These are phyloP conservation scores for Balakata baccata DNA, from an alignment of 345 rosid species.

Conservation along the genomic window DNA sequence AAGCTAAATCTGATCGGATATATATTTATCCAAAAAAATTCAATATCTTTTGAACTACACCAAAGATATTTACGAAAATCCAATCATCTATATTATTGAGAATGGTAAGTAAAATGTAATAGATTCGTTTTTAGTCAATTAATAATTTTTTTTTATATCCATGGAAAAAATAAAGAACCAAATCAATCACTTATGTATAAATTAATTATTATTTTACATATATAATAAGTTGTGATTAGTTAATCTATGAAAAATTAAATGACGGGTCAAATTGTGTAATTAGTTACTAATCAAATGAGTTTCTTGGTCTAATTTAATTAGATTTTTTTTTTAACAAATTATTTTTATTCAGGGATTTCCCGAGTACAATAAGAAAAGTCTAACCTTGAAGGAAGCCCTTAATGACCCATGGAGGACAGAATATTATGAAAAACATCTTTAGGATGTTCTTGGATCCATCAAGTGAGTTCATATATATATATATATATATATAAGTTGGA, in stretches of 20 bases:
- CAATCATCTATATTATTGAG: slow-evolving; percentile 4
- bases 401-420: slow-evolving; percentile 6
- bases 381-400: not conserved
- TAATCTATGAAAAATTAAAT: too few species aligned
- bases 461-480: not conserved
- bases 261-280: too few species aligned
- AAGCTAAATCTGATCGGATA: not conserved
- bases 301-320: too few species aligned
- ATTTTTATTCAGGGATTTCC: not conserved
- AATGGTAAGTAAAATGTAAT: slow-evolving; percentile 1
- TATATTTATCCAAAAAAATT: slow-evolving; percentile 9
- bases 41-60: slow-evolving; percentile 15
- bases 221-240: too few species aligned
- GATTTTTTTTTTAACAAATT: not conserved
- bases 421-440: slow-evolving; percentile 3
- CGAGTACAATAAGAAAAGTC: not conserved
- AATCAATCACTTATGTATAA: too few species aligned
- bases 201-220: too few species aligned
- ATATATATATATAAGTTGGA: too few species aligned
- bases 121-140: too few species aligned
- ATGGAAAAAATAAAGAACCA: too few species aligned
- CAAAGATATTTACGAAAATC: slow-evolving; percentile 14
- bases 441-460: slow-evolving; percentile 7
- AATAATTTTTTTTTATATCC: too few species aligned
- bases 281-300: too few species aligned